Percentiles rank a stretch among this genome's conserved stretches.
phyloP scores from a whole-genome alignment of 2,329 filamentous ascomycete species.

The Clonostachys rhizophaga region DNA sequence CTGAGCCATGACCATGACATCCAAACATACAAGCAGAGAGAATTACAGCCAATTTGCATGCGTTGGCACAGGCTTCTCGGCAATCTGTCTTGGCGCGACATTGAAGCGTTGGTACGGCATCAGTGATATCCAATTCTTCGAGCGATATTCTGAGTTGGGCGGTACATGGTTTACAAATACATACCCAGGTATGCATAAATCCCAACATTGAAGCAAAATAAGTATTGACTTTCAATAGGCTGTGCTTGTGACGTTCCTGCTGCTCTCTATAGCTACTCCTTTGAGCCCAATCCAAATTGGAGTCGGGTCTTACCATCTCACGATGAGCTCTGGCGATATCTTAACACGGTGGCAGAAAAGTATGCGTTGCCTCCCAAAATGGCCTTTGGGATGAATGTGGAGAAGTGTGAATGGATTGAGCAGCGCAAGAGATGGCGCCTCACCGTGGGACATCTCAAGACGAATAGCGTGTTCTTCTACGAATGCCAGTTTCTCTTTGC shows the following conservation, averaged over 20 bases:
- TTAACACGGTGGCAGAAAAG: conserved; percentile 42
- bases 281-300: conserved; percentile 58
- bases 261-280: conserved; percentile 57
- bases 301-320: conserved; percentile 49
- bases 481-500: conserved; percentile 33
- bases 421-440: conserved; percentile 24
- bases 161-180: conserved; percentile 62
- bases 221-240: too few relatives aligned
- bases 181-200: conserved; percentile 36
- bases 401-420: conserved; percentile 30
- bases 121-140: conserved; percentile 56
- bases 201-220: too few relatives aligned
- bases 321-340: conserved; percentile 52
- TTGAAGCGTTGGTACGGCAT: conserved; percentile 53
- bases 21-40: conserved; percentile 2
- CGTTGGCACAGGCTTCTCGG: conserved; percentile 60
- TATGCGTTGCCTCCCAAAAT: conserved; percentile 33
- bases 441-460: conserved; percentile 14
- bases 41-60: conserved; percentile 27
- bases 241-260: conserved; percentile 53
- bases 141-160: conserved; percentile 50
- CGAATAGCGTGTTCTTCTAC: conserved; percentile 16
- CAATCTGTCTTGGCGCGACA: conserved; percentile 55
- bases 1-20: too few relatives aligned
- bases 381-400: conserved; percentile 27